Base-by-base conservation (phyloP, 257 asterid species). In the Plectranthus barbatus region DNA sequence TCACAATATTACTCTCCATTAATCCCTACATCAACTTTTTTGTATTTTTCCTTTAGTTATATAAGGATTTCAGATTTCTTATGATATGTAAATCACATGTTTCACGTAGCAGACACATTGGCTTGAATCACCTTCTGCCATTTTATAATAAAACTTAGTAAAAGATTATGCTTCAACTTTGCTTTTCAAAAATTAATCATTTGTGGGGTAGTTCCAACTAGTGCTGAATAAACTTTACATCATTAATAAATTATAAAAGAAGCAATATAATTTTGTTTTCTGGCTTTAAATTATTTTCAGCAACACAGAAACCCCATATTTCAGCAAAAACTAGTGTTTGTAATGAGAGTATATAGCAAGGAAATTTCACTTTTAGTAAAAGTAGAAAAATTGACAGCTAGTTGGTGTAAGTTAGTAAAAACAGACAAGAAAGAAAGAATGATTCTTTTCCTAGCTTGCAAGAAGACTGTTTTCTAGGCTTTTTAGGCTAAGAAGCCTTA, bases 401-500 rank as follows among this genome's bases (percentile, higher is more conserved):
- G 41, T 51, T 20, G 50, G 54, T 56, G 52, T 36, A n/a, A n/a
- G n/a, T n/a, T n/a, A 55, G 63, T 57, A 26, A 41, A 56, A 36
- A 18, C 60, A 65, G 64, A 57, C 54, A 58, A 24, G 7, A 55
- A 44, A 56, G 58, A 52, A 78, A 72, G 90, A 72, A 86, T 77
- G n/a, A 81, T 83, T 81, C 94, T 72, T 86, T 83, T 45, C 94
- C 80, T 74, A 69, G 78, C 59, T 70, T 79, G 77, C 86, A 83
- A 83, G 91, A 79, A 10, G 73, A 72, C 73, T 61, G 23, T 55
- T 19, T 31, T 29, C 15, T 18, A 51, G 67, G 46, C 72, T 64
- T 66, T 74, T 45, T 29, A 49, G 1, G 48, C 60, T 14, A 31
- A n/a, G n/a, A n/a, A n/a, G n/a, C 45, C 52, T 47, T 62, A 21